Base-by-base conservation (phyloP, 768 basidiomycete genomes). In the Bullera alba region DNA sequence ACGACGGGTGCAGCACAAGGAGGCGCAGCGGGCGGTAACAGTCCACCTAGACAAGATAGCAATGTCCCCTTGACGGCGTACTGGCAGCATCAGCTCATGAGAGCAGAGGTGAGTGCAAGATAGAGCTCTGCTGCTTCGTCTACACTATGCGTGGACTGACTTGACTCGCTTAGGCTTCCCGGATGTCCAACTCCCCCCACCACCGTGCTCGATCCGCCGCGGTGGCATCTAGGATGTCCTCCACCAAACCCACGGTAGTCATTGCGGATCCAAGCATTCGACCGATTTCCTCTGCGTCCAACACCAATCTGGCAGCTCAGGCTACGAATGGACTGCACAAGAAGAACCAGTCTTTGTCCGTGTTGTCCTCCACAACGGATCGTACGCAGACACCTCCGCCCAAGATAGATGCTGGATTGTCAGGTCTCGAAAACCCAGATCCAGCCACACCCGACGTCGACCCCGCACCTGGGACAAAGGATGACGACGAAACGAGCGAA, bases 131-230 rank as follows among this genome's bases (percentile, higher is more conserved):
- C 22, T 15, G 21, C 23, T 22, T 14, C 45, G 30, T 57, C 49
- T 53, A 43, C 7, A n/a, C n/a, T n/a, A n/a, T n/a, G n/a, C n/a
- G n/a, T n/a, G 58, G n/a, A 56, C 49, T 54, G 49, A 34, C 16
- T 26, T 25, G 15, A 34, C 23, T 35, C 37, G 29, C 52, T 2
- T 51, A 91, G 87, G 82, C 87, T 76, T 81, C 86, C 54, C 84
- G 93, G 63, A 80, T 83, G 28, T 83, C 87, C 22, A 83, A 85
- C 50, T 85, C 87, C 2, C 88, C 90, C 0, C 91, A 96, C 71
- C 91, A 95, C 67, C 84, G 93, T 47, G 95, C 95, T 12, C 80
- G 92, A 42, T 85, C 89, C n/a, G 92, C 86, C 53, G 91, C 91
- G 43, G 84, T 96, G 79, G 87, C 90, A 29, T 85, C 87, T 17